Percentiles rank a stretch among this genome's conserved stretches.
Evolutionary conservation across 176 grass and related monocot species (phyloP).

Genomic region (Typha latifolia): DNA sequence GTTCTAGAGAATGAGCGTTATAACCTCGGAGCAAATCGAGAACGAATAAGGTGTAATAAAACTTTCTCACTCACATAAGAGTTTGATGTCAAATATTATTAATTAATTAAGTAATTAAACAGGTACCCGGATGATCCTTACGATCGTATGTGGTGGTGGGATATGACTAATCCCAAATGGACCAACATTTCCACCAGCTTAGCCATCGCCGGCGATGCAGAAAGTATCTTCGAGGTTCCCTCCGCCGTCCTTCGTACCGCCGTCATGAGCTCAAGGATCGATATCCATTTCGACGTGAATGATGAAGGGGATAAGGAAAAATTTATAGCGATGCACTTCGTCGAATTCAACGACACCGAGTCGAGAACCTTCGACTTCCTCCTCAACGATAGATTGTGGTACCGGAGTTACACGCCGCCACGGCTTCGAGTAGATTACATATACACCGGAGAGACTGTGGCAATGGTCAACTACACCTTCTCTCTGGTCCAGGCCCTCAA

Average conservation of each 20-base stretch:
- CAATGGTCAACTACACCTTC: background rate
- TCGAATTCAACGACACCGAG: background rate
- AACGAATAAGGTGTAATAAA: background rate
- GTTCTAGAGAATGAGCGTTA: background rate
- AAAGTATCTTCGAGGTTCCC: background rate
- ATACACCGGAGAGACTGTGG: background rate
- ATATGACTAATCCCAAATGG: background rate
- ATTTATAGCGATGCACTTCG: background rate
- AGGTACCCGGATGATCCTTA: constrained; percentile 8
- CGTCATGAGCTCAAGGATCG: background rate
- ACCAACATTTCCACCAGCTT: background rate
- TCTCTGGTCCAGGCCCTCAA: background rate
- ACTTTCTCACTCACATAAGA: background rate
- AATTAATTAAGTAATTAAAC: background rate
- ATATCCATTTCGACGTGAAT: too few relatives aligned
- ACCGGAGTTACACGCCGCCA: background rate
- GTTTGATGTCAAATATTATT: background rate
- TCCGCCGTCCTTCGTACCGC: background rate
- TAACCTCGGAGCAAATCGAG: background rate
- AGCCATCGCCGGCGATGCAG: background rate
- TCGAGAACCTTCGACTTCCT: background rate
- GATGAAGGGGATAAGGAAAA: background rate
- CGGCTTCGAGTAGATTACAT: background rate
- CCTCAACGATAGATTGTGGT: background rate
- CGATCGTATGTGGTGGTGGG: constrained; percentile 5